Evolutionary conservation across 768 basidiomycete species (phyloP), one percentile per base, ranked within the genome.

Genomic region (Tylopilus balloui): DNA sequence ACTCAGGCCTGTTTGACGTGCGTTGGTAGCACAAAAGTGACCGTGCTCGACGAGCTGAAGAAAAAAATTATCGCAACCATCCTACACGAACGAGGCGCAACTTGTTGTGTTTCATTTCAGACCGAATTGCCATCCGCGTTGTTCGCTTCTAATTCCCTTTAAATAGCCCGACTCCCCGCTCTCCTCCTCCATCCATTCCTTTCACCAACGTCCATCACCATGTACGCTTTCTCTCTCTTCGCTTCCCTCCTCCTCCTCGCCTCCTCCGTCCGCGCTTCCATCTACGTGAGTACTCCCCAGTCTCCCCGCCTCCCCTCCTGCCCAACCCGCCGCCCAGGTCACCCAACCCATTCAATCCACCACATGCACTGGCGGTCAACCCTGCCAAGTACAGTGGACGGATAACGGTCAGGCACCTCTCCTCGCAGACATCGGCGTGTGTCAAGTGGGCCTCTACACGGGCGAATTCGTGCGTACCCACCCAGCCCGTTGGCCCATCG

Each of bases 381-480:
- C 74, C 6, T 85, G 82, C 65, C 64, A 61, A 0, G 73, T 88
- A 7, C 48, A 71, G 38, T 89, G 85, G 86, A 50, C 79, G 1
- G 86, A 90, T 47, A 71, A 89, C 52, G 86, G 86, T 15, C 32
- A 51, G 10, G 31, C 47, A 1, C 86, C 87, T 3, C 62, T 79
- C 15, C 53, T 78, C n/a, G 35, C 68, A 6, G 49, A 58, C 28
- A 75, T 88, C 41, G 84, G 84, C 4, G 61, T 76, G 0, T 74
- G 77, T 43, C 66, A 68, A 3, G 73, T 84, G 45, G 82, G 71
- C 1, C 65, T 90, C 27, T 88, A 78, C 53, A 74, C 73, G n/a
- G 81, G 80, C 9, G 60, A 75, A 32, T 15, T 32, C 14, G 31
- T 32, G 7, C 1, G 31, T 15, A 15, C 31, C 14, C 31, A 6